These are phyloP conservation scores for Sarocladium brachiariae DNA, from an alignment of 2,329 filamentous ascomycete species.

Conservation along the genomic window DNA sequence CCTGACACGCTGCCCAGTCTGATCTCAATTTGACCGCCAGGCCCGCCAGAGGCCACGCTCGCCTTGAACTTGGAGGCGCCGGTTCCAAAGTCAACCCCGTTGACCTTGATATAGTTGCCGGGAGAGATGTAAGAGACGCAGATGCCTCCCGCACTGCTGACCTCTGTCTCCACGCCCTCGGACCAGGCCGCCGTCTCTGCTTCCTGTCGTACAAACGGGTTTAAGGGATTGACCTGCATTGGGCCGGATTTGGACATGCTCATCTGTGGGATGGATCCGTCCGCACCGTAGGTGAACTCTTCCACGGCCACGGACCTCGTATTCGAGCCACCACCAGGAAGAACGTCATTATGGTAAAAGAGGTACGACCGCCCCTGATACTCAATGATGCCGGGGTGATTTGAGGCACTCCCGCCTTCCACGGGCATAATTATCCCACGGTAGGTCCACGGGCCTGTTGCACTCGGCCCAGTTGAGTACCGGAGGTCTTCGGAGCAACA, in stretches of 20 bases:
- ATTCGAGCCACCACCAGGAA: conserved; percentile 21
- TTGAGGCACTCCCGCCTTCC: conserved; percentile 20
- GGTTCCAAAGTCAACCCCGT: conserved; percentile 22
- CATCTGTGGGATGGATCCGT: conserved; percentile 22
- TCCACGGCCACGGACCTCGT: conserved; percentile 21
- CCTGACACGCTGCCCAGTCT: conserved; percentile 20
- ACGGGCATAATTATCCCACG: conserved; percentile 21
- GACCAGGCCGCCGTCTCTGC: conserved; percentile 24
- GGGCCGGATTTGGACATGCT: conserved; percentile 20
- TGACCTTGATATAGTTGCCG: conserved; percentile 25
- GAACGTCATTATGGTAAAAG: conserved; percentile 27
- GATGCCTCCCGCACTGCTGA: conserved; percentile 18
- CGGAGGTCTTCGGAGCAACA: conserved; percentile 24
- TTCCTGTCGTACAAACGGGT: conserved; percentile 21
- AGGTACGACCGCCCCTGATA: conserved; percentile 22
- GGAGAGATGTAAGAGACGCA: conserved; percentile 20
- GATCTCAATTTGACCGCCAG: conserved; percentile 21
- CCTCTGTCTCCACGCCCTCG: conserved; percentile 17
- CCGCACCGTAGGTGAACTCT: conserved; percentile 20
- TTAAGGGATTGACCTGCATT: conserved; percentile 18
- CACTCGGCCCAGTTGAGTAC: conserved; percentile 20
- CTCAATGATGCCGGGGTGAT: conserved; percentile 23
- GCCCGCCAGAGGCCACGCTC: conserved; percentile 19
- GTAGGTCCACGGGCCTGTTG: conserved; percentile 25
- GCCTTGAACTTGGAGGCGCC: conserved; percentile 19